Base-by-base conservation (phyloP, 805 yeast genomes). In the Candida verbasci region DNA sequence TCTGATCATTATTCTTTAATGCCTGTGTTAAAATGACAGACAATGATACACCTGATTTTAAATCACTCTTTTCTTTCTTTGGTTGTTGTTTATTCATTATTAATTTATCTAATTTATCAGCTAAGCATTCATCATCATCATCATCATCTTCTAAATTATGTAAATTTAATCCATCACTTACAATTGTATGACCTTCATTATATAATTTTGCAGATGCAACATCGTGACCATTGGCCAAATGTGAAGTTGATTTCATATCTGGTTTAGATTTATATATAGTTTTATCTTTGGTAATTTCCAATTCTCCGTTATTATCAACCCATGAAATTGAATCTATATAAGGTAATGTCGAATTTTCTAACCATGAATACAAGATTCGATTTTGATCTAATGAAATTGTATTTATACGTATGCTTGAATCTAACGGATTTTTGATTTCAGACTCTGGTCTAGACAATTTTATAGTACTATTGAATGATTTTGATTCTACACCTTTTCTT, bases 11-110 rank as follows among this genome's bases (percentile, higher is more conserved):
- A 15, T 94, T 80, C 49, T 78, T 80, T 43, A 93, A 70, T 0
- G 98, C 91, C 63, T 93, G 98, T 10, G 89, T 70, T 30, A 93
- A 68, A n/a, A 93, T 77, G 1, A 84, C 80, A 1, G 96, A 78
- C 42, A 89, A 74, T 1, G 96, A 78, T 0, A 59, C 55, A 10
- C 68, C 55, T 35, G 93, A 95, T 4, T 84, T 76, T 7, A 78
- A 73, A 15, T 79, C 76, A 9, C 48, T 51, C 24, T 50, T 49
- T 38, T 70, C 71, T 43, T 74, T 72, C 40, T 65, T 65, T 30
- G 61, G 48, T 47, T 31, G 46, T 38, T 22, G 56, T 44, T 28
- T 56, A 16, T 50, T 43, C 9, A 56, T 47, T 9, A 55, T 38
- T 11, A 59, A 38, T 40, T 57, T 62, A 44, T 72, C 71, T 37